phyloP scores from a whole-genome alignment of 179 eudicot species.

The Patellifolia procumbens region DNA sequence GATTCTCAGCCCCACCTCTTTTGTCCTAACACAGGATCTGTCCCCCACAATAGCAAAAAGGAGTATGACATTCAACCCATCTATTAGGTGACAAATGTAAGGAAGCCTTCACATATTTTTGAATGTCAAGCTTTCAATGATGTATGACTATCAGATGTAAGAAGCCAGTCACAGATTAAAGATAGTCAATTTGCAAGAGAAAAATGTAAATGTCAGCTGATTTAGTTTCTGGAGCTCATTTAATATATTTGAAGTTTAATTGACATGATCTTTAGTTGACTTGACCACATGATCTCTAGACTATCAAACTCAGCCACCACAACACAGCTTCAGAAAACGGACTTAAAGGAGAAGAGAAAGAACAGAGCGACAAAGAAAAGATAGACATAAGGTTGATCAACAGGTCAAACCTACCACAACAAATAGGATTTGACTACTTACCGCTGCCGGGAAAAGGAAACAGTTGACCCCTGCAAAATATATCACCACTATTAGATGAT shows the following conservation, averaged over 20 bases:
- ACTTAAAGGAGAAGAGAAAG: neutral
- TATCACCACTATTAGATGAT: slow-evolving; percentile 22
- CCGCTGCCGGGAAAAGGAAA: slow-evolving; percentile 36
- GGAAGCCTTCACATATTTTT: neutral
- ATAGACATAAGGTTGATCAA: neutral
- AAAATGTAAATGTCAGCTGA: neutral
- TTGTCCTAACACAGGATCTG: neutral
- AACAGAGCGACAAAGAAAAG: slow-evolving; percentile 6
- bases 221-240: neutral
- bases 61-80: neutral
- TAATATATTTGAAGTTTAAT: neutral
- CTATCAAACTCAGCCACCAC: neutral
- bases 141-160: no score
- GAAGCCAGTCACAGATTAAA: neutral
- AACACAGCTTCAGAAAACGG: neutral
- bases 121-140: no score
- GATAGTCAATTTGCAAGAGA: neutral
- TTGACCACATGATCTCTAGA: neutral
- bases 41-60: neutral
- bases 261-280: neutral
- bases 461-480: slow-evolving; percentile 43
- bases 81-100: neutral
- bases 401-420: neutral
- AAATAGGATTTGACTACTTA: slow-evolving; percentile 29
- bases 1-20: neutral